Conservation (phyloP, 306 rosid species). For the Benincasa hispida region DNA sequence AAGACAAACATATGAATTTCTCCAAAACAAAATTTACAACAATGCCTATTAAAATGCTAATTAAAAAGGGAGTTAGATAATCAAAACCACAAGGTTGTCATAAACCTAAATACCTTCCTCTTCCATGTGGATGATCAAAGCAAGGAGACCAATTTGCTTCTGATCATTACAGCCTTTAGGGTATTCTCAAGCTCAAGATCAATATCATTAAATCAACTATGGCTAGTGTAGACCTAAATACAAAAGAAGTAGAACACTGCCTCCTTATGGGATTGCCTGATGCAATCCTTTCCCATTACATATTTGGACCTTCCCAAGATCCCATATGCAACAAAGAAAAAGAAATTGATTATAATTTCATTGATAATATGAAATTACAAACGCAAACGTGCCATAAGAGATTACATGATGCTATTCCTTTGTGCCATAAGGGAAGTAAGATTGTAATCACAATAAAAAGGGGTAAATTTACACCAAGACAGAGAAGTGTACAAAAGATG, state of each 20-base stretch:
- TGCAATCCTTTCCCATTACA: background rate
- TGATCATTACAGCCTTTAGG: background rate
- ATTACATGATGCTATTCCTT: too few relatives aligned
- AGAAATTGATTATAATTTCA: too few relatives aligned
- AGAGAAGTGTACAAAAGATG: too few relatives aligned
- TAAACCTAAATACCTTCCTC: background rate
- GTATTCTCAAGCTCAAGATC: background rate
- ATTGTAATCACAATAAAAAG: too few relatives aligned
- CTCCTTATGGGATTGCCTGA: background rate
- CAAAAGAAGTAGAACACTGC: background rate
- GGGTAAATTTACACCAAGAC: too few relatives aligned
- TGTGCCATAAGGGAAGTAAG: too few relatives aligned
- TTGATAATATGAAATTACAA: too few relatives aligned
- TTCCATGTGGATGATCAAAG: background rate
- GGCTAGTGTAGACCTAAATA: background rate
- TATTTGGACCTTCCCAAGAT: background rate
- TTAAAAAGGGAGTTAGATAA: background rate
- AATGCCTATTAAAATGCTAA: background rate
- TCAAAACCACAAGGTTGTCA: background rate
- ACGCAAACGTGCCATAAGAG: too few relatives aligned
- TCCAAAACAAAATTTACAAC: background rate
- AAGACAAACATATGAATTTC: background rate
- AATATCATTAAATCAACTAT: background rate
- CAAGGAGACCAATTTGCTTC: background rate
- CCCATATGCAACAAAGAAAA: too few relatives aligned